A percentile compares a stretch with the other conserved stretches of the same genome.
phyloP scores from a whole-genome alignment of 495 filamentous ascomycete genomes.

The Filosporella fistucella region DNA sequence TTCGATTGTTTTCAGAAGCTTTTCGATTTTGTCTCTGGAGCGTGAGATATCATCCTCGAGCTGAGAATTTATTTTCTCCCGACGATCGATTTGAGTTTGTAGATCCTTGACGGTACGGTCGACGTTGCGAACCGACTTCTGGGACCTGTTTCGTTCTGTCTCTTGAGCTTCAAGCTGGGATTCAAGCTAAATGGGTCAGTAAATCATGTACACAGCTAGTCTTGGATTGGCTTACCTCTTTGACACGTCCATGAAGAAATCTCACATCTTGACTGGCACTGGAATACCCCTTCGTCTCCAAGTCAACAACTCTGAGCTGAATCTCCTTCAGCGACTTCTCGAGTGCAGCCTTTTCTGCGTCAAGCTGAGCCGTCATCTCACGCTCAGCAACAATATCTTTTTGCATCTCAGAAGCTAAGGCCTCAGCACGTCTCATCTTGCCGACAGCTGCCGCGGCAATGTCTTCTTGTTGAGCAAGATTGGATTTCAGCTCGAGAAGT shows the following conservation, averaged over 20 bases:
- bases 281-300: conserved; percentile 96
- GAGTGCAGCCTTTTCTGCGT: conserved; percentile 86
- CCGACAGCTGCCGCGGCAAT: conserved; percentile 88
- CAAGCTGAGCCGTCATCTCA: conserved; percentile 74
- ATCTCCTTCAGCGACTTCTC: conserved; percentile 92
- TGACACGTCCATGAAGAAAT: conserved; percentile 90
- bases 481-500: conserved; percentile 83
- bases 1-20: conserved; percentile 84
- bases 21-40: conserved; percentile 83
- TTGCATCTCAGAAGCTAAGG: conserved; percentile 81
- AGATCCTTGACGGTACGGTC: conserved; percentile 94
- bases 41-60: conserved; percentile 77
- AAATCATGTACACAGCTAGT: background rate
- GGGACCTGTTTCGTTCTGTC: conserved; percentile 66
- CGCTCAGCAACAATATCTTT: conserved; percentile 92
- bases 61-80: conserved; percentile 77
- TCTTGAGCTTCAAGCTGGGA: conserved; percentile 85
- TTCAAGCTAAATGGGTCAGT: conserved; percentile 65
- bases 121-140: conserved; percentile 85
- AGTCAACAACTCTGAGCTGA: conserved; percentile 82
- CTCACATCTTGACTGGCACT: conserved; percentile 90
- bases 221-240: conserved; percentile 65
- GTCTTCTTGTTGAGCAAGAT: conserved; percentile 89
- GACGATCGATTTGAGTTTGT: conserved; percentile 85
- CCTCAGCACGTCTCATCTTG: conserved; percentile 97